Percentiles rank a stretch among this genome's conserved stretches.
Conservation (phyloP, 75 land plant species). For the Pinus taeda region DNA sequence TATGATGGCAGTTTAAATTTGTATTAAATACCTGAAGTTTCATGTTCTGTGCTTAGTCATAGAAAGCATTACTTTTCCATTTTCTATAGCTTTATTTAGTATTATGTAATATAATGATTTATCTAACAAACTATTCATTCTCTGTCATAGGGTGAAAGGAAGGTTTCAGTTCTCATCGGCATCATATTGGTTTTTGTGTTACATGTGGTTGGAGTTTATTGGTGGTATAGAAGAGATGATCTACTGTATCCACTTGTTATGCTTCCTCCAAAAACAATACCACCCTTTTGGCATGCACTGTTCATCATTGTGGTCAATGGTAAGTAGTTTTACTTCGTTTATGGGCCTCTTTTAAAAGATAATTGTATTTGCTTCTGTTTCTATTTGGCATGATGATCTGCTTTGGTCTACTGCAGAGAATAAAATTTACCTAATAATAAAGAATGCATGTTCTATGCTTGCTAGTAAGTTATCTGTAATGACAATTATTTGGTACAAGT, state of each 20-base stretch:
- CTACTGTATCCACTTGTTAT: conserved; percentile 60
- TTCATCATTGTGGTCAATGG: conserved; percentile 93
- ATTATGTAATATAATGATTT: neutral
- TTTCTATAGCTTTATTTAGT: conserved; percentile 6
- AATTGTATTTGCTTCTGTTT: neutral
- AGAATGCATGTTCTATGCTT: neutral
- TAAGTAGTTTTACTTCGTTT: conserved; percentile 17
- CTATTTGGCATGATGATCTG: neutral
- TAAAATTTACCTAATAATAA: neutral
- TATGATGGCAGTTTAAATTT: neutral
- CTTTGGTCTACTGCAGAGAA: neutral
- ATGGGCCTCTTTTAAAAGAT: neutral
- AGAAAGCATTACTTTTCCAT: neutral
- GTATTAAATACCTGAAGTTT: neutral
- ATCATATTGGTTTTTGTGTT: conserved; percentile 33
- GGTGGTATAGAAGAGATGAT: conserved; percentile 79
- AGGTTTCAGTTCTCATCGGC: conserved; percentile 42
- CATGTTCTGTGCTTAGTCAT: neutral
- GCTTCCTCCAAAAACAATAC: conserved; percentile 77
- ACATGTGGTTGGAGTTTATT: conserved; percentile 71
- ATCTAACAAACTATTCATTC: neutral
- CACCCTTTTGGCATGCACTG: conserved; percentile 89
- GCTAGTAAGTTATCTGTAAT: neutral
- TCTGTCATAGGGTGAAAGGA: conserved; percentile 72
- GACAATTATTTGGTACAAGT: neutral